Evolutionary conservation across 2,329 filamentous ascomycete species (phyloP).

Genomic region (Alternaria infectoria): DNA sequence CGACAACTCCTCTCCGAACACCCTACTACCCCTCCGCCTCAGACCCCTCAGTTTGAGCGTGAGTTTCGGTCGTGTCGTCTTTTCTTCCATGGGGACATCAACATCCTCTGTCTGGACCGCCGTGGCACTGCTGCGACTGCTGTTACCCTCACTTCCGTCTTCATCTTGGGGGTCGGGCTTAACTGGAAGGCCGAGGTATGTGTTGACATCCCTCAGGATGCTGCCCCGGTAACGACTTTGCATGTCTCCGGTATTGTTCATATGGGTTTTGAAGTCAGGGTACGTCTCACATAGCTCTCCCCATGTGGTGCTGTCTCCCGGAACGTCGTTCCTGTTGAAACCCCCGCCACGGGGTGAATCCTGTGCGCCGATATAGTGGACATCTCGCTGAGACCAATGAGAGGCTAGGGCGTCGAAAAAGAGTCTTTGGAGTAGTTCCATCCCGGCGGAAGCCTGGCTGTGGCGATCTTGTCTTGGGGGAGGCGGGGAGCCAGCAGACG

Average conservation of each 20-base stretch:
- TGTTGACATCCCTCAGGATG: background rate
- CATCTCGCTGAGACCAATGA: slow-evolving; percentile 20
- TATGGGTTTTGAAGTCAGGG: background rate
- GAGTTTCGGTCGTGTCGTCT: background rate
- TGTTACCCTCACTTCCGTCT: background rate
- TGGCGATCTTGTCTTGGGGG: background rate
- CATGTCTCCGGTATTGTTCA: background rate
- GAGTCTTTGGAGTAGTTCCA: slow-evolving; percentile 9
- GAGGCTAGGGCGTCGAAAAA: slow-evolving; percentile 23
- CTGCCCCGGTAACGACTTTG: background rate
- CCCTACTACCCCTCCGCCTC: background rate
- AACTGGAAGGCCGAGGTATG: background rate
- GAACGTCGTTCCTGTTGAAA: background rate
- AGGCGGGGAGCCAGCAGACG: background rate
- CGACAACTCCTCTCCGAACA: background rate
- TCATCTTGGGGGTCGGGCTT: background rate
- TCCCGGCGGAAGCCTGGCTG: background rate
- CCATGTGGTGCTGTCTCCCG: background rate
- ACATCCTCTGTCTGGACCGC: background rate
- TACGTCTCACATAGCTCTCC: background rate
- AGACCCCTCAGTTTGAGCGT: background rate
- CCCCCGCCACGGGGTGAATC: background rate
- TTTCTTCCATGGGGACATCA: background rate
- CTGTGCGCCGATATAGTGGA: background rate
- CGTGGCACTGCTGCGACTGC: background rate